Evolutionary conservation across 1,284 basidiomycete genomes (phyloP).

Genomic region (Rhodotorula mucilaginosa): DNA sequence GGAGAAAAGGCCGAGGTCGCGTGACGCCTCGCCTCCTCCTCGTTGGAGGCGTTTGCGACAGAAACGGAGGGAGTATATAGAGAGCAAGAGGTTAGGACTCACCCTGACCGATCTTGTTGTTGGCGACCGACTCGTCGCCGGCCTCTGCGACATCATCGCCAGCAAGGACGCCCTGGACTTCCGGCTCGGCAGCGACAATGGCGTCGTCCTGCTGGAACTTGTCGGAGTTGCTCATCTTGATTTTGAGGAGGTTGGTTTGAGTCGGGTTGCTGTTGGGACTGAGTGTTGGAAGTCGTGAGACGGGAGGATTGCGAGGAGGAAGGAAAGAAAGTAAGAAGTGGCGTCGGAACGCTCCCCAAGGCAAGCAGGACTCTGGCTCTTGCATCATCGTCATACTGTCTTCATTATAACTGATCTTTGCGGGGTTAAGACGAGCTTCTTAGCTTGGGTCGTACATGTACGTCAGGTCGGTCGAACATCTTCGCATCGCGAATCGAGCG

Average conservation of each 20-base stretch:
- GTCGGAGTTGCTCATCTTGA: constrained; percentile 19
- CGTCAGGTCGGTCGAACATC: no score
- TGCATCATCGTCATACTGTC: no score
- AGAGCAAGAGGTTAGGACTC: background rate
- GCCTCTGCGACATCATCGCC: background rate
- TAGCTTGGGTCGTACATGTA: no score
- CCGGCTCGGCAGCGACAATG: constrained; percentile 17
- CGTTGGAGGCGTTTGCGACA: background rate
- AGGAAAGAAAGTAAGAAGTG: no score
- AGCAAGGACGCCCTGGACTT: constrained; percentile 12
- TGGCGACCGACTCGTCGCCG: constrained; percentile 5
- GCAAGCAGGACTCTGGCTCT: no score
- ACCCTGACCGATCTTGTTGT: constrained; percentile 16
- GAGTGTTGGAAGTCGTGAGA: background rate
- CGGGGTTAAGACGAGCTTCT: no score
- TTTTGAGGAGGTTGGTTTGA: background rate
- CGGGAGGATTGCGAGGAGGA: background rate
- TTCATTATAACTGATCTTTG: no score
- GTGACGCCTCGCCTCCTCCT: background rate
- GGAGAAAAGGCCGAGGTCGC: no score
- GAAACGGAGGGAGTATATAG: background rate
- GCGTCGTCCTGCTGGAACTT: constrained; percentile 27
- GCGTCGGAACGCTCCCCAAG: no score
- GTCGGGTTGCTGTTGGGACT: background rate
- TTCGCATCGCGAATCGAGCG: no score